Evolutionary conservation across 202 grass and related monocot species (phyloP).

Genomic region (Eragrostis tef): DNA sequence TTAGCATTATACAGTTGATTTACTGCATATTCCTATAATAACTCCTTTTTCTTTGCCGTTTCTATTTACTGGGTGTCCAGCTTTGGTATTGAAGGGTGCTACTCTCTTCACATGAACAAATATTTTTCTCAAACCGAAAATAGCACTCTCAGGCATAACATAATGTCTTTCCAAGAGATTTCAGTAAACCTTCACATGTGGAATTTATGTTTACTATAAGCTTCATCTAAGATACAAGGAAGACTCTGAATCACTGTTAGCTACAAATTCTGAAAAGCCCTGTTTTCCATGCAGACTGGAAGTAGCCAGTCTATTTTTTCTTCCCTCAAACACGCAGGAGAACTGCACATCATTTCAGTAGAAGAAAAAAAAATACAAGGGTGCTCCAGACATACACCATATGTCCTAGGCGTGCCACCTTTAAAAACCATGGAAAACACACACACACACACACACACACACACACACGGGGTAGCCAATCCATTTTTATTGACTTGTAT

Average conservation of each 20-base stretch:
- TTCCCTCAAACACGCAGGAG: no score
- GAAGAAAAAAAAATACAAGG: no score
- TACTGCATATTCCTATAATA: neutral
- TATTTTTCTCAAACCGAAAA: neutral
- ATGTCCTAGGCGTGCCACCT: no score
- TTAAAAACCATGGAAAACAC: no score
- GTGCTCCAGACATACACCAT: no score
- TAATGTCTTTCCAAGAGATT: neutral
- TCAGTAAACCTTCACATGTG: neutral
- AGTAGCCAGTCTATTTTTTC: neutral
- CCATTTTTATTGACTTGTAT: neutral
- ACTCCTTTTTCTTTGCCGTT: neutral
- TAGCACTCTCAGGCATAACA: neutral
- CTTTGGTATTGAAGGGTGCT: slow-evolving; percentile 3
- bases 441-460: no score
- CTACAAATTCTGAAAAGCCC: neutral
- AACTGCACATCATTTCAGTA: no score
- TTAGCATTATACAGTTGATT: neutral
- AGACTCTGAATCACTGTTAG: neutral
- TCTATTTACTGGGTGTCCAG: neutral
- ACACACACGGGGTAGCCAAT: neutral
- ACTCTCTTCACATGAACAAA: slow-evolving; percentile 8
- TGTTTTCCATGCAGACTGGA: neutral
- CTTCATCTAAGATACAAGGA: neutral
- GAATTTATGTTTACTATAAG: neutral